Percentiles rank a stretch among this genome's conserved stretches.
phyloP scores from a whole-genome alignment of 345 rosid genomes.

The Eucalyptus brandiana region DNA sequence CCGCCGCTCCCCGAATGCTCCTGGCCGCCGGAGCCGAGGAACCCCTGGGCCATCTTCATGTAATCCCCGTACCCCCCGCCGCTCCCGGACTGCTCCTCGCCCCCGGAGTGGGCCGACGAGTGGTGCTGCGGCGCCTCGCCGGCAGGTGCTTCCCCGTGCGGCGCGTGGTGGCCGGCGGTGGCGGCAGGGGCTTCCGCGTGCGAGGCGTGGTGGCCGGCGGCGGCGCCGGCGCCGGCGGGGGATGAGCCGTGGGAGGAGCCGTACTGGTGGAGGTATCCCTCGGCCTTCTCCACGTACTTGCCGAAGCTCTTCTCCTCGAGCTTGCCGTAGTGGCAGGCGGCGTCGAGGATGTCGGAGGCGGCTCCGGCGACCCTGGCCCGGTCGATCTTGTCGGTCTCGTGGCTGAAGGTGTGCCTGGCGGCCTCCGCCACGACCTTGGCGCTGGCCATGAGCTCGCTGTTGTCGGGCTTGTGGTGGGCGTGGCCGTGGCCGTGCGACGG shows the following conservation, averaged over 20 bases:
- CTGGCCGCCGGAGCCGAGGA: constrained; percentile 2
- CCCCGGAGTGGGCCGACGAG: background rate
- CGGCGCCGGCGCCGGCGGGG: constrained; percentile 1
- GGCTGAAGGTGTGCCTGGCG: constrained; percentile 25
- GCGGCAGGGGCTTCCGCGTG: background rate
- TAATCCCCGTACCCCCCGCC: constrained; percentile 4
- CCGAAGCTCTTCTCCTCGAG: constrained; percentile 48
- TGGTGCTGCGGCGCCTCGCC: background rate
- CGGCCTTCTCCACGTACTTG: constrained; percentile 58
- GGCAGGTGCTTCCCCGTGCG: background rate
- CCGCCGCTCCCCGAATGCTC: background rate
- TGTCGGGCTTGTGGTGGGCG: background rate
- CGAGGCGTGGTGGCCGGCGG: background rate
- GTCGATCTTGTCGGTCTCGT: constrained; percentile 35
- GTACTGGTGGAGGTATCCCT: constrained; percentile 55
- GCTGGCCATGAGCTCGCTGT: constrained; percentile 48
- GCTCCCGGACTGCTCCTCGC: background rate
- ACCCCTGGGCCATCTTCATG: constrained; percentile 6
- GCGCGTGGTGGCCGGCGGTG: background rate
- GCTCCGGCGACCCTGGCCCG: constrained; percentile 49
- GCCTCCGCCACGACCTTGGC: constrained; percentile 63
- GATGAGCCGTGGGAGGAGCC: constrained; percentile 19
- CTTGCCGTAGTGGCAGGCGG: constrained; percentile 58
- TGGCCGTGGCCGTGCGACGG: background rate
- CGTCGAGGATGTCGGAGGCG: constrained; percentile 41